A percentile compares a stretch with the other conserved stretches of the same genome.
phyloP scores from a whole-genome alignment of 352 stramenopile species.

The Sclerospora graminicola region DNA sequence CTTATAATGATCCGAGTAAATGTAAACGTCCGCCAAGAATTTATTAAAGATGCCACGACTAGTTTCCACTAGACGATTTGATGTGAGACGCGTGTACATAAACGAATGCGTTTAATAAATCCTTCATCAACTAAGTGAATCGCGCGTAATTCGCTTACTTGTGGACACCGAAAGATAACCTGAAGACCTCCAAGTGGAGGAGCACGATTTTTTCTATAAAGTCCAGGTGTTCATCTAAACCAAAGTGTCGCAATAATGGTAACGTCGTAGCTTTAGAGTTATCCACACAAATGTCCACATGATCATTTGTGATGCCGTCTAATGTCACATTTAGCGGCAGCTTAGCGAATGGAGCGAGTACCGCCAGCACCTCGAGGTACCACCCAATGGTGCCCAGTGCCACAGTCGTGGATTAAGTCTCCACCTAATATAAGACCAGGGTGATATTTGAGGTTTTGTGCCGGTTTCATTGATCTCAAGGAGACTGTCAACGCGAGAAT shows the following conservation, averaged over 20 bases:
- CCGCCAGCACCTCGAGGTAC: too few relatives aligned
- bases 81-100: constrained; percentile 95
- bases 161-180: constrained; percentile 91
- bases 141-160: constrained; percentile 90
- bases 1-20: constrained; percentile 98
- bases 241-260: too few relatives aligned
- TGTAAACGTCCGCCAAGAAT: constrained; percentile 98
- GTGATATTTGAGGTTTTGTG: constrained; percentile 94
- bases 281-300: too few relatives aligned
- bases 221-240: constrained; percentile 84
- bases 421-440: constrained; percentile 94
- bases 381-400: constrained; percentile 85
- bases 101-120: constrained; percentile 97
- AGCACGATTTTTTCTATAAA: constrained; percentile 87
- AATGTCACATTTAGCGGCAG: constrained; percentile 90
- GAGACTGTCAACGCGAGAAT: too few relatives aligned
- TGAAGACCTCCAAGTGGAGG: constrained; percentile 73
- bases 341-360: constrained; percentile 99
- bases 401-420: constrained; percentile 92
- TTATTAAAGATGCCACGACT: constrained; percentile 95
- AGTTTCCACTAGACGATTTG: too few relatives aligned
- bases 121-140: constrained; percentile 94
- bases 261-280: too few relatives aligned
- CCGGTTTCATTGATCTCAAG: constrained; percentile 99
- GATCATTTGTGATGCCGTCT: constrained; percentile 93